Evolutionary conservation across 2,329 filamentous ascomycete genomes (phyloP), one percentile per base, ranked within the genome.

Genomic region (Aspergillus spinulosporus): DNA sequence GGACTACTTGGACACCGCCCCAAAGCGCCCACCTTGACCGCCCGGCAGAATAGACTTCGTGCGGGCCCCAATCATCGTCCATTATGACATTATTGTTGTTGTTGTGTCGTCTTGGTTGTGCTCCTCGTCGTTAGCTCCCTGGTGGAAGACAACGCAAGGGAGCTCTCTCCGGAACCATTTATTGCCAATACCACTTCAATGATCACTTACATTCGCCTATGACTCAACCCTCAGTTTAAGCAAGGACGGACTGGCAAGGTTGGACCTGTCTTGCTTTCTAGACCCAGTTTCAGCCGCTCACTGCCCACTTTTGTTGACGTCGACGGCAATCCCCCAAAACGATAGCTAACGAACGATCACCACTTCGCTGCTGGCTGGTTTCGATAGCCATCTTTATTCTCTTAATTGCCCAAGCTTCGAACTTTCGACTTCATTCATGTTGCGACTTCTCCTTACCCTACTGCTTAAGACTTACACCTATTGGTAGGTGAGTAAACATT

Each of bases 11-110:
- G 28, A 52, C 57, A 59, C 61, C 61, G 61, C 61, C 59, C 43
- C 12, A 7, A 26, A 46, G 28, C 6, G 6, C 26, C 47, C 40
- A 28, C 6, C 6, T 29, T 50, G 15, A 64, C 66, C 67, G 66
- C 64, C 63, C 37, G 68, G 68, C 69, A 71, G 57, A 68, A 71
- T 64, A n/a, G 43, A 55, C 68, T 68, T 68, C 68, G 63, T 67
- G 63, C 64, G 53, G 66, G 50, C 49, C 48, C 59, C 62, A 64
- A 63, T 64, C 58, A 61, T 49, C 51, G 21, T 21, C 21, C 21
- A 21, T 21, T 21, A 21, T 21, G 49, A 36, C 45, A 32, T 39
- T 43, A 49, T 52, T 44, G 43, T 54, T 56, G 40, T 51, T 57
- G 47, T 54, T 52, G 40, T 56, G 58, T 56, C 56, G 42, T 51